A percentile compares a stretch with the other conserved stretches of the same genome.
These are phyloP conservation scores for Eucommia ulmoides DNA, from an alignment of 257 asterid species.

Conservation along the genomic window DNA sequence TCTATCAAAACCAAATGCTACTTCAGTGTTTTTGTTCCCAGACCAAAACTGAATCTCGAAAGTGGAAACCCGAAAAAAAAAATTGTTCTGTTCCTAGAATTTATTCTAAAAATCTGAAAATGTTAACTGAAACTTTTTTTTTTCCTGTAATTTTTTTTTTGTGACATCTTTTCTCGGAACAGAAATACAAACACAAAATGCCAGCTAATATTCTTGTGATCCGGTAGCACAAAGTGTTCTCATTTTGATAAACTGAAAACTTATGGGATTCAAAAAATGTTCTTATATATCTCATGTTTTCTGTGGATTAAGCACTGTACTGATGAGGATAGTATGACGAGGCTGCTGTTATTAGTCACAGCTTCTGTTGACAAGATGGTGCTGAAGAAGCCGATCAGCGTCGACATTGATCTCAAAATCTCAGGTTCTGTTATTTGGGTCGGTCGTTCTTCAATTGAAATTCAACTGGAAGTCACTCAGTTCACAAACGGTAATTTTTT, in stretches of 20 bases:
- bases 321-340: slow-evolving; percentile 70
- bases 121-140: background rate
- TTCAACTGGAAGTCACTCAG: slow-evolving; percentile 84
- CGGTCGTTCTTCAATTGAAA: slow-evolving; percentile 89
- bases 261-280: no score
- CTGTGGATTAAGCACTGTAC: slow-evolving; percentile 67
- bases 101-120: no score
- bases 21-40: no score
- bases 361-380: slow-evolving; percentile 95
- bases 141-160: background rate
- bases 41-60: no score
- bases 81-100: no score
- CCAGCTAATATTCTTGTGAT: background rate
- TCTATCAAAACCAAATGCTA: no score
- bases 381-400: slow-evolving; percentile 79
- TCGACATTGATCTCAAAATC: slow-evolving; percentile 61
- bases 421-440: slow-evolving; percentile 94
- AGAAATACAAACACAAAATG: background rate
- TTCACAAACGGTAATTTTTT: slow-evolving; percentile 54
- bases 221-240: background rate
- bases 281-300: no score
- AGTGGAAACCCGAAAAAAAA: no score
- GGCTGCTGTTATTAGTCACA: slow-evolving; percentile 76
- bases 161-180: no score
- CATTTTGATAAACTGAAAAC: no score